These are phyloP conservation scores for Fusarium udum DNA, from an alignment of 2,329 filamentous ascomycete species.

Conservation along the genomic window DNA sequence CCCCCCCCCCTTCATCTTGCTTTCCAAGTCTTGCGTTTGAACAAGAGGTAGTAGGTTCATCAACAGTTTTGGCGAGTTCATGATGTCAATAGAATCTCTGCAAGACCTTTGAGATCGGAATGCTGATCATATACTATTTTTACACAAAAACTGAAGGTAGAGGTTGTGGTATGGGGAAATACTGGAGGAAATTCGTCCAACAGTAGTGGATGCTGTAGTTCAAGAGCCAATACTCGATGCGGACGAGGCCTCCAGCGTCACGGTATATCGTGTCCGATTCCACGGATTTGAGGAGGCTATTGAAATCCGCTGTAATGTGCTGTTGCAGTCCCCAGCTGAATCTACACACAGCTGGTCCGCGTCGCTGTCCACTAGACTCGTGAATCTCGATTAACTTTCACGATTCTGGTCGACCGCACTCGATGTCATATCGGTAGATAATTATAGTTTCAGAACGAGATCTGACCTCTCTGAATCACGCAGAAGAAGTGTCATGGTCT, in stretches of 20 bases:
- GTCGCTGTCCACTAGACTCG: neutral
- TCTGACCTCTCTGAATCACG: neutral
- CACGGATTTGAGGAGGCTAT: neutral
- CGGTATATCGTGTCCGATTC: neutral
- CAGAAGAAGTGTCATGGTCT: neutral
- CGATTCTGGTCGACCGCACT: no score
- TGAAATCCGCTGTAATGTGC: neutral
- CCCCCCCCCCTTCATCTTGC: neutral
- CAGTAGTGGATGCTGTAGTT: neutral
- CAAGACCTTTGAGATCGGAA: neutral
- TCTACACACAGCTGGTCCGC: neutral
- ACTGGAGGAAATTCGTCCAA: neutral
- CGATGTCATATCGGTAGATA: neutral
- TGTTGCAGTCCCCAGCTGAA: neutral
- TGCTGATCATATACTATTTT: neutral
- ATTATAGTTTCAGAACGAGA: neutral
- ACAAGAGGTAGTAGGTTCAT: no score
- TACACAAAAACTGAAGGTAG: neutral
- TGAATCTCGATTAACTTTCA: neutral
- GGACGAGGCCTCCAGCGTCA: neutral
- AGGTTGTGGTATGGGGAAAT: neutral
- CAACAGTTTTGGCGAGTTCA: no score
- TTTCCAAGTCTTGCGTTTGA: neutral
- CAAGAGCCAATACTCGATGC: neutral
- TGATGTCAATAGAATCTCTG: neutral